Conservation (phyloP, 192 early-diverging fungal genomes). For the Gaertneriomyces sp. region DNA sequence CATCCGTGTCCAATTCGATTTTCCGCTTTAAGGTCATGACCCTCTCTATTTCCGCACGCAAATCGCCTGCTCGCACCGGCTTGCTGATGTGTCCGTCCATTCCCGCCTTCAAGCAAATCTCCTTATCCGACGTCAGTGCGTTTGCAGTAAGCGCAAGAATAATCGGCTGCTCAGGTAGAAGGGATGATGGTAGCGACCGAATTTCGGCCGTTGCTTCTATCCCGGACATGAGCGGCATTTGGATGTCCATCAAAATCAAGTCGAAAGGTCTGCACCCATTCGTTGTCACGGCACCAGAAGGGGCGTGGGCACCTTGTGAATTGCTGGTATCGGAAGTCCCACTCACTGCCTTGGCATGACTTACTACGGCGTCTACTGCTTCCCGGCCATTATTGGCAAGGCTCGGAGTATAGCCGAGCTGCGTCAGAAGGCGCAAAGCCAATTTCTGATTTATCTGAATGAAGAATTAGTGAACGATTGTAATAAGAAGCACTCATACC, state of each 20-base stretch:
- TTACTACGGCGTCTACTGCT: conserved; percentile 9
- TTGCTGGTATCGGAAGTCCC: no score
- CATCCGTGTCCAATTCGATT: no score
- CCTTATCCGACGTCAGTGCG: conserved; percentile 25
- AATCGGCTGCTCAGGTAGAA: conserved; percentile 2
- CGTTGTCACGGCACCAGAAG: no score
- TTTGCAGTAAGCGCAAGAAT: conserved; percentile 33
- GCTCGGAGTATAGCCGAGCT: conserved; percentile 2
- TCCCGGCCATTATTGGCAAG: conserved; percentile 18
- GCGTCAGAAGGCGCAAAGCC: not conserved
- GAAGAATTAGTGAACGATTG: not conserved
- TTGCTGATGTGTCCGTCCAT: conserved; percentile 32
- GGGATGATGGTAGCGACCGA: not conserved
- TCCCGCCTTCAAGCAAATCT: conserved; percentile 25
- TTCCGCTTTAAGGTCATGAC: no score
- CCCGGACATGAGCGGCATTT: conserved; percentile 30
- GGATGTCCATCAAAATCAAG: conserved; percentile 22
- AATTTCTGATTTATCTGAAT: conserved; percentile 14
- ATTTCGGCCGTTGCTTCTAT: conserved; percentile 27
- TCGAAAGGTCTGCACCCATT: not conserved
- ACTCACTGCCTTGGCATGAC: no score
- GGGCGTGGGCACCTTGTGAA: no score
- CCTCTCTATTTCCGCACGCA: not conserved
- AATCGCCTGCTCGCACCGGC: conserved; percentile 21
- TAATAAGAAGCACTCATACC: no score